Evolutionary conservation across 495 filamentous ascomycete genomes (phyloP).

Genomic region (Geopyxis carbonaria): DNA sequence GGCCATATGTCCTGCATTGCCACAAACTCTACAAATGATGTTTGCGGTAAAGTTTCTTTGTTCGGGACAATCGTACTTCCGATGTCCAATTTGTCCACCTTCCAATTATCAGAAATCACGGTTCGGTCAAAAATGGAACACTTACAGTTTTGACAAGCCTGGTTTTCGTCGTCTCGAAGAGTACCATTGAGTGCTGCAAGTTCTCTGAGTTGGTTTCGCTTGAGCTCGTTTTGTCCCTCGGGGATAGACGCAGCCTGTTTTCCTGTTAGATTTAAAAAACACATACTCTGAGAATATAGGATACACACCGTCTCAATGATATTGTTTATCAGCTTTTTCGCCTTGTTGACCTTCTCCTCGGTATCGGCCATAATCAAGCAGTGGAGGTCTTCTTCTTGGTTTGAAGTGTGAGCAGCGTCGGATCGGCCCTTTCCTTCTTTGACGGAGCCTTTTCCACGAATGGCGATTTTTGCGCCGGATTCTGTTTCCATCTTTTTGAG

Average conservation of each 20-base stretch:
- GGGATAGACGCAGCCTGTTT: constrained; percentile 58
- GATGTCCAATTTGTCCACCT: constrained; percentile 92
- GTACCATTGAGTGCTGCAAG: constrained; percentile 68
- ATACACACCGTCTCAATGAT: constrained; percentile 63
- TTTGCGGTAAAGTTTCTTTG: constrained; percentile 95
- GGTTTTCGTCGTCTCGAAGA: constrained; percentile 75
- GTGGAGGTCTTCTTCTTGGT: constrained; percentile 71
- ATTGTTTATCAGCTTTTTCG: constrained; percentile 61
- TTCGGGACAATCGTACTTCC: constrained; percentile 97
- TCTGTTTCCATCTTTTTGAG: constrained; percentile 71
- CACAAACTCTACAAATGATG: constrained; percentile 97
- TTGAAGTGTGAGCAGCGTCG: constrained; percentile 65
- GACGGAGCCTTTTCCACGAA: constrained; percentile 69
- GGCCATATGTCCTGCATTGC: constrained; percentile 84
- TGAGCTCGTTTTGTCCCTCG: constrained; percentile 64
- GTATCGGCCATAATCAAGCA: constrained; percentile 73
- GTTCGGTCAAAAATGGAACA: constrained; percentile 4
- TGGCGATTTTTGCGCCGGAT: constrained; percentile 63
- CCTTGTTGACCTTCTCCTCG: constrained; percentile 67
- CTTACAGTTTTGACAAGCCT: constrained; percentile 96
- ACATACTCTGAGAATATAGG: background rate
- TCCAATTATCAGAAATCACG: constrained; percentile 4
- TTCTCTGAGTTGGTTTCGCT: constrained; percentile 65
- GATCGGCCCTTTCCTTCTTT: constrained; percentile 71
- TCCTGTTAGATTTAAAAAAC: background rate